Evolutionary conservation across 176 grass and related monocot genomes (phyloP).

Genomic region (Alloteropsis semialata): DNA sequence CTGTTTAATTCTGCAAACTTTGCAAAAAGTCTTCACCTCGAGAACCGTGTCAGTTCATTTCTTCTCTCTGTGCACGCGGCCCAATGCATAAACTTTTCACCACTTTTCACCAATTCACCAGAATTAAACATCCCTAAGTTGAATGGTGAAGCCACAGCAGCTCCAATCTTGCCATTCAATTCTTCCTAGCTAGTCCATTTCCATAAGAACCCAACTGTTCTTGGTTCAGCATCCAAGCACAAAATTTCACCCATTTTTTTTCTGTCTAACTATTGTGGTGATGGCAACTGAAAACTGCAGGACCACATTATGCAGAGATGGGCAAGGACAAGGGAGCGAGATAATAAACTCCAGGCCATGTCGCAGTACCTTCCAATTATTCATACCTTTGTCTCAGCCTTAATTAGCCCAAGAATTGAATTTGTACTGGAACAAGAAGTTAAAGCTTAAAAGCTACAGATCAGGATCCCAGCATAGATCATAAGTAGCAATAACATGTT

Average conservation of each 20-base stretch:
- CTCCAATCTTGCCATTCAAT: neutral
- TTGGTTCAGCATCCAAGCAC: neutral
- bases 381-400: conserved; percentile 5
- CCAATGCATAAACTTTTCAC: too few relatives aligned
- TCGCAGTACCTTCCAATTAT: conserved; percentile 30
- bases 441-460: neutral
- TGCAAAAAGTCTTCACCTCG: too few relatives aligned
- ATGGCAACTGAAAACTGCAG: too few relatives aligned
- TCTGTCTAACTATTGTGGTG: conserved; percentile 8
- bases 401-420: neutral
- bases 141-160: neutral
- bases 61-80: too few relatives aligned
- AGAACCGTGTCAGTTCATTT: too few relatives aligned
- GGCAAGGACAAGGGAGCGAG: conserved; percentile 3
- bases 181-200: neutral
- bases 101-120: too few relatives aligned
- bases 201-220: neutral
- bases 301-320: conserved; percentile 35
- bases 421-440: neutral
- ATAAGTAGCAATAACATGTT: neutral
- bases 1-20: too few relatives aligned
- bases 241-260: neutral
- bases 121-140: too few relatives aligned
- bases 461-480: neutral
- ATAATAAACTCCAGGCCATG: conserved; percentile 13